Conservation (phyloP, 1,284 basidiomycete genomes). For the Takashimella tepidaria region DNA sequence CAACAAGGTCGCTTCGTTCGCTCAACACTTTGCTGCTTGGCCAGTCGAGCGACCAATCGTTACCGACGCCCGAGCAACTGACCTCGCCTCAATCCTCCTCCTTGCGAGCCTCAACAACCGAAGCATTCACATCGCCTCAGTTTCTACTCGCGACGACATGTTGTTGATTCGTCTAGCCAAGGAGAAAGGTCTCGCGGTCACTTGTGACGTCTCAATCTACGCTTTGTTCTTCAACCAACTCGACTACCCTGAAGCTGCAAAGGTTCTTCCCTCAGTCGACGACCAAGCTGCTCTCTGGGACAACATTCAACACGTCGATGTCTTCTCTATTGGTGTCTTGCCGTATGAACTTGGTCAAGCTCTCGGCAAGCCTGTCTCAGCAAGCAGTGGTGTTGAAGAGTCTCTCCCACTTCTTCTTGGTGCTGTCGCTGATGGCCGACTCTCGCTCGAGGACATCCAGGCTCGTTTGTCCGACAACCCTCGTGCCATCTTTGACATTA, state of each 20-base stretch:
- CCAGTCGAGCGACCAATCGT: slow-evolving; percentile 85
- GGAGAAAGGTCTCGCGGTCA: slow-evolving; percentile 87
- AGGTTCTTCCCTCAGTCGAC: slow-evolving; percentile 65
- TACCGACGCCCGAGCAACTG: slow-evolving; percentile 86
- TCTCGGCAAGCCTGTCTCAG: slow-evolving; percentile 60
- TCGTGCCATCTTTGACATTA: slow-evolving; percentile 81
- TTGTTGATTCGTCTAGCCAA: slow-evolving; percentile 90
- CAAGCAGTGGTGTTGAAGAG: slow-evolving; percentile 81
- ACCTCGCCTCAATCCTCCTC: slow-evolving; percentile 88
- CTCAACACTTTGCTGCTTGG: slow-evolving; percentile 87
- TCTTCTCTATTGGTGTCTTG: slow-evolving; percentile 80
- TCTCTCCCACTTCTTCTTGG: slow-evolving; percentile 80
- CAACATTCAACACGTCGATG: slow-evolving; percentile 78
- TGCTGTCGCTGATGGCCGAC: slow-evolving; percentile 72
- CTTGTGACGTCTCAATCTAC: slow-evolving; percentile 92
- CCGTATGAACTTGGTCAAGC: slow-evolving; percentile 74
- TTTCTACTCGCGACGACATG: slow-evolving; percentile 81
- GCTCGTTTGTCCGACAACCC: slow-evolving; percentile 85
- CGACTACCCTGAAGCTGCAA: slow-evolving; percentile 61
- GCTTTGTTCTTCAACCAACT: slow-evolving; percentile 83
- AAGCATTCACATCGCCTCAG: slow-evolving; percentile 89
- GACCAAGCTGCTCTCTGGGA: slow-evolving; percentile 87
- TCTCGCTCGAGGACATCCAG: slow-evolving; percentile 79
- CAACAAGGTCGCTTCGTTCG: slow-evolving; percentile 58
- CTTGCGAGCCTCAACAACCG: slow-evolving; percentile 87